Base-by-base conservation (phyloP, 805 yeast genomes). In the Saccharomycopsis fermentans region DNA sequence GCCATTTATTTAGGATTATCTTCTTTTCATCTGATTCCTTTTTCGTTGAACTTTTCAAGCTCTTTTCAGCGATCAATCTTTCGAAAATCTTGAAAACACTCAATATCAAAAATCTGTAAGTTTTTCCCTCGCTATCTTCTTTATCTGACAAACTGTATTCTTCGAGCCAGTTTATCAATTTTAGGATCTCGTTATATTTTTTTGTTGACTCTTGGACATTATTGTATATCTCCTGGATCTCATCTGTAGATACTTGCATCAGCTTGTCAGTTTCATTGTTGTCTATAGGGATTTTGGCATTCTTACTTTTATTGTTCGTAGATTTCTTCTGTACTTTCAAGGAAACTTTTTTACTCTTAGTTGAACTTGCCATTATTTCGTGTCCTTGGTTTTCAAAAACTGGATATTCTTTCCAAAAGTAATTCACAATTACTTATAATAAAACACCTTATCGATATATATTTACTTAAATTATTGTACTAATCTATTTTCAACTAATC, bases 1-100 rank as follows among this genome's bases (percentile, higher is more conserved):
- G 69, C 92, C 96, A 87, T 63, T 77, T 74, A 36, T 77, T 77
- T n/a, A 84, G 77, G 8, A 76, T 64, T 17, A 72, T 70, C 61
- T 77, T 76, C 58, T 80, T 77, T 37, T 77, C 82, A 50, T 76
- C 76, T 6, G 69, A 56, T 29, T 66, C 66, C 4, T 58, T 62
- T 3, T 66, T 66, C 50, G 68, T 71, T 14, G 70, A 68, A 27
- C 65, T 65, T 62, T 68, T 69, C 47, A 85, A 66, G 19, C 70
- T 66, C 0, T 77, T 78, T 3, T 74, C 69, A 52, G 74, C 69
- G 40, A 80, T 70, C 32, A 84, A 68, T 39, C 70, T 67, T 58
- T 78, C 79, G 66, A 85, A 86, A 9, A 77, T 66, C 62, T 76
- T 73, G 62, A 70, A 73, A 43, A 85, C 62, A 1, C 73, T 67